These are phyloP conservation scores for Mycosarcoma mackinlayi DNA, from an alignment of 1,284 basidiomycete genomes.

Conservation along the genomic window DNA sequence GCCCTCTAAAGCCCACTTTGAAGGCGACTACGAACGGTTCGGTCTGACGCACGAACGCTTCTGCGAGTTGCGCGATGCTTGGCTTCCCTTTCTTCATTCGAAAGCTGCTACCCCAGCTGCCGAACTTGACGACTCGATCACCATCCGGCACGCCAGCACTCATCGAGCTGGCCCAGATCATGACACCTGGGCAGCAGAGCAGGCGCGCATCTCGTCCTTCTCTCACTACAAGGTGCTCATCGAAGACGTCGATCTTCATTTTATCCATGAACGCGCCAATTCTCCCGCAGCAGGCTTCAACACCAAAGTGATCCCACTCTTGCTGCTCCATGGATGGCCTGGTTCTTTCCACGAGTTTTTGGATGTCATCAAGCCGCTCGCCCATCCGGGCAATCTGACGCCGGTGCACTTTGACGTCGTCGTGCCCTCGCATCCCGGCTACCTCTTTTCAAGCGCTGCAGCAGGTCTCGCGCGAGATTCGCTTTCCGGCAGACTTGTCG, in stretches of 20 bases:
- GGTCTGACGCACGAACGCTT: slow-evolving; percentile 49
- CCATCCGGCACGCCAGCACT: slow-evolving; percentile 1
- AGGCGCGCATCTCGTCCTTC: slow-evolving; percentile 46
- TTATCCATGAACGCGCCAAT: slow-evolving; percentile 60
- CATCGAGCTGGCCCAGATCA: slow-evolving; percentile 45
- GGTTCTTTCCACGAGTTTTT: slow-evolving; percentile 63
- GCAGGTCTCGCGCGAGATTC: slow-evolving; percentile 24
- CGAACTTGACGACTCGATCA: slow-evolving; percentile 15
- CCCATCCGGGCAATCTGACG: slow-evolving; percentile 48
- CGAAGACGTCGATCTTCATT: slow-evolving; percentile 62
- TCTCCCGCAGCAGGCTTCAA: slow-evolving; percentile 11
- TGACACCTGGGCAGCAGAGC: slow-evolving; percentile 53
- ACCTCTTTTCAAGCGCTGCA: slow-evolving; percentile 48
- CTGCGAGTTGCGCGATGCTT: slow-evolving; percentile 36
- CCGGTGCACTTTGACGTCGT: slow-evolving; percentile 62
- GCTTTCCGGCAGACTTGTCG: slow-evolving; percentile 22
- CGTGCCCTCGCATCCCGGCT: slow-evolving; percentile 65
- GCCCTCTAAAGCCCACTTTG: slow-evolving; percentile 34
- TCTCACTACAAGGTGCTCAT: slow-evolving; percentile 52
- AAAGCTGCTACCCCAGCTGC: slow-evolving; percentile 6
- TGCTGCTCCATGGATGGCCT: slow-evolving; percentile 68
- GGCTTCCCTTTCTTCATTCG: slow-evolving; percentile 41
- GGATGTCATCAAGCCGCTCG: slow-evolving; percentile 62
- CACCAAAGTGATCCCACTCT: slow-evolving; percentile 64
- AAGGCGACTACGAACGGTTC: slow-evolving; percentile 41